phyloP scores from a whole-genome alignment of 2,329 filamentous ascomycete species.

The Monilinia aucupariae region DNA sequence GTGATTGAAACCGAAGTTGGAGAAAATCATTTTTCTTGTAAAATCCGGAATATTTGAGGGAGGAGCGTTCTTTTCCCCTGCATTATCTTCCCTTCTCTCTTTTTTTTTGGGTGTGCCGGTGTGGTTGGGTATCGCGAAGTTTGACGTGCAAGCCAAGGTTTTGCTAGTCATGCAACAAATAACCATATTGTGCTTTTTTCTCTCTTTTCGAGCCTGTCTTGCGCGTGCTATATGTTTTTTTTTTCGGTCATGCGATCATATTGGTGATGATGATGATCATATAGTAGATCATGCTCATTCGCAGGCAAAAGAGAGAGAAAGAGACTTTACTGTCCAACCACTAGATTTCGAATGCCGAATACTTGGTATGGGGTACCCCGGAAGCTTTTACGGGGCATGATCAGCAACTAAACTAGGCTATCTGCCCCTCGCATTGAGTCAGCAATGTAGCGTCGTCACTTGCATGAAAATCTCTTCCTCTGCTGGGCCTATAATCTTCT shows the following conservation, averaged over 20 bases:
- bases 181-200: neutral
- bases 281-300: neutral
- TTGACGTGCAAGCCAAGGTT: neutral
- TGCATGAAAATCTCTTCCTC: neutral
- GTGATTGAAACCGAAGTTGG: conserved; percentile 3
- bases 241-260: conserved; percentile 5
- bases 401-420: neutral
- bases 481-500: neutral
- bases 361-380: neutral
- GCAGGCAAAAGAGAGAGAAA: neutral
- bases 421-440: neutral
- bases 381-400: conserved; percentile 2
- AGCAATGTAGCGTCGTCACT: neutral
- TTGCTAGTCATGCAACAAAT: neutral
- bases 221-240: neutral
- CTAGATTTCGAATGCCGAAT: neutral
- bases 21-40: neutral
- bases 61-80: neutral
- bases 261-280: neutral
- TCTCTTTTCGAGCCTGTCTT: neutral
- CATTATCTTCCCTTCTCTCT: neutral
- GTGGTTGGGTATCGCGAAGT: neutral
- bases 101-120: no score
- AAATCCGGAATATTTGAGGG: neutral
- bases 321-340: neutral